Evolutionary conservation across 2,329 filamentous ascomycete species (phyloP), one percentile per base, ranked within the genome.

Genomic region (Phoma sp.): DNA sequence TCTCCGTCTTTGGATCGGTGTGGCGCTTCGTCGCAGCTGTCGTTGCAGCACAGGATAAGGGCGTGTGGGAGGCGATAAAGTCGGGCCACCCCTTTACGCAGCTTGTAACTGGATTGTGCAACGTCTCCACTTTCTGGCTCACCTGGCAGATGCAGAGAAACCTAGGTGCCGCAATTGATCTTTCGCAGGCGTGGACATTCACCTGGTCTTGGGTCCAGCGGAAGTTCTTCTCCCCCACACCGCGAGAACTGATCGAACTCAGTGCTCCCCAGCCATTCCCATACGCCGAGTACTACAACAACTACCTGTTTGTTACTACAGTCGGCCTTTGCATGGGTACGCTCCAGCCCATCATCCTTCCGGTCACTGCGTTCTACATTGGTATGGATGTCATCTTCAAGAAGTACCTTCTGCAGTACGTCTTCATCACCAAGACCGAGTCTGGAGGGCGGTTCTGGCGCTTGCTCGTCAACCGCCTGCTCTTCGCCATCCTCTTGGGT

Each of bases 231-330:
- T 89, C 85, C 56, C 93, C 93, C 5, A 98, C 95, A 4, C 95
- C 95, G 7, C 85, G 95, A 62, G 89, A 96, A 73, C 81, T 95
- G 65, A 98, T 98, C 63, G 92, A 97, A 74, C 85, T 96, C 68
- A 96, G 92, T 1, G 93, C 95, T 1, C 95, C 95, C 0, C 92
- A 91, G 9, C 82, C 91, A 0, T 97, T 99, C 72, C 92, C 96
- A 61, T 98, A 97, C 68, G 92, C 93, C 53, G 92, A 87, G 63
- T 97, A 98, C 77, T 98, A 97, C 83, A 98, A 97, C 76, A 97
- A 96, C 74, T 97, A 96, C 74, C 81, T 98, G 25, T 98, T 91
- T 78, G 97, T 98, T 75, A 81, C 89, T 18, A 96, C 93, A 0
- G 90, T 97, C 20, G 89, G 91, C 0, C 81, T 98, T 11, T 91